These are phyloP conservation scores for Xylariaceae sp. DNA, from an alignment of 2,329 filamentous ascomycete genomes.

Conservation along the genomic window DNA sequence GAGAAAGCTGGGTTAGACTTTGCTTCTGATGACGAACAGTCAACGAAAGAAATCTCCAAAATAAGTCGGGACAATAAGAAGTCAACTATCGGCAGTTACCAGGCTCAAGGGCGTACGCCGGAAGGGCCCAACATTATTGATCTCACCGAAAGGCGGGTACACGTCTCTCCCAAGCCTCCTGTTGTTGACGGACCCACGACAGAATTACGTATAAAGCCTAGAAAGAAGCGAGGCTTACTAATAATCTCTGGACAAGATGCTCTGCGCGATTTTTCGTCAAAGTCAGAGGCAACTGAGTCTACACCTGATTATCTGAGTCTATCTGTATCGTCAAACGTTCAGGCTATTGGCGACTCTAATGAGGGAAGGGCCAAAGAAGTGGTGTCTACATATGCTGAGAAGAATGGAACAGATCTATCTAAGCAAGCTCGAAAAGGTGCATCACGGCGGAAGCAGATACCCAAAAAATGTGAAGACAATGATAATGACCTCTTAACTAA, in stretches of 20 bases:
- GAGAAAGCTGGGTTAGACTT: neutral
- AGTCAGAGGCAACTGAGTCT: constrained; percentile 5
- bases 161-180: constrained; percentile 1
- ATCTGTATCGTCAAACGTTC: neutral
- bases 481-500: neutral
- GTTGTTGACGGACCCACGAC: constrained; percentile 45
- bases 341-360: neutral
- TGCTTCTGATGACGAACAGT: neutral
- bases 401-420: neutral
- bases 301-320: neutral
- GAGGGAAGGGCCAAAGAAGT: neutral
- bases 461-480: neutral
- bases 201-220: constrained; percentile 54
- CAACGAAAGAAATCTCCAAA: neutral
- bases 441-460: neutral
- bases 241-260: constrained; percentile 49
- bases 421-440: neutral
- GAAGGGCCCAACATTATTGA: neutral
- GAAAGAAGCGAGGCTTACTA: constrained; percentile 55
- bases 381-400: neutral
- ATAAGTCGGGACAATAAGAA: constrained; percentile 1
- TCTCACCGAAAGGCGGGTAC: constrained; percentile 10
- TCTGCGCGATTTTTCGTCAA: constrained; percentile 1
- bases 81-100: neutral
- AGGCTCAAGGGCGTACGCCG: neutral